Evolutionary conservation across 1,284 basidiomycete genomes (phyloP).

Genomic region (Leccinum solheimii): DNA sequence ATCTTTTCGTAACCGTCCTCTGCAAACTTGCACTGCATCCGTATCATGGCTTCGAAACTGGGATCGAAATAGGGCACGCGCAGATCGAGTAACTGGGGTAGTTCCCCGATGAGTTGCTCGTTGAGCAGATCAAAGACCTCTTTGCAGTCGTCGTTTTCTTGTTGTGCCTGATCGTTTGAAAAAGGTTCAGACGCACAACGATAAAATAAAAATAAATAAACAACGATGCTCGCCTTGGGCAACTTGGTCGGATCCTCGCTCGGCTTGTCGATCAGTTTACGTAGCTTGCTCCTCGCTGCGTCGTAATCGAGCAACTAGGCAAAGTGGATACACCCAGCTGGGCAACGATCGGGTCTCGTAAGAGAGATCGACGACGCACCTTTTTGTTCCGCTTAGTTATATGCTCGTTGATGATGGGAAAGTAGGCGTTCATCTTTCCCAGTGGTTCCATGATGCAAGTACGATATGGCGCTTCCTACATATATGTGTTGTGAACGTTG

Average conservation of each 20-base stretch:
- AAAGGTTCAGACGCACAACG: not conserved
- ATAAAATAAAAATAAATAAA: not conserved
- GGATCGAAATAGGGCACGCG: slow-evolving; percentile 98
- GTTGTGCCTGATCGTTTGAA: slow-evolving; percentile 66
- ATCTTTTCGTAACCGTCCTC: slow-evolving; percentile 99
- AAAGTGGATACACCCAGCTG: not conserved
- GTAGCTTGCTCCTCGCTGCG: slow-evolving; percentile 82
- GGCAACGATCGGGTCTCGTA: not conserved
- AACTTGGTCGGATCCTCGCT: slow-evolving; percentile 91
- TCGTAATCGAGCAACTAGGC: slow-evolving; percentile 92
- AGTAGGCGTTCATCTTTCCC: slow-evolving; percentile 95
- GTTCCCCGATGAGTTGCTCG: slow-evolving; percentile 86
- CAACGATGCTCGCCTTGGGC: slow-evolving; percentile 58
- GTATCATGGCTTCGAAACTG: slow-evolving; percentile 98
- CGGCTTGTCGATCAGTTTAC: slow-evolving; percentile 92
- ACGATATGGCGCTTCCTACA: slow-evolving; percentile 89
- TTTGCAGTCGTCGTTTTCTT: slow-evolving; percentile 92
- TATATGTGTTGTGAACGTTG: not conserved
- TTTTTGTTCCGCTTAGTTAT: slow-evolving; percentile 97
- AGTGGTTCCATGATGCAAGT: slow-evolving; percentile 94
- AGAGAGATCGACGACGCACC: slow-evolving; percentile 44
- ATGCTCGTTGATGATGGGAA: slow-evolving; percentile 92
- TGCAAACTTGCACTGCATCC: slow-evolving; percentile 96
- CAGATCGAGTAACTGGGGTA: slow-evolving; percentile 92
- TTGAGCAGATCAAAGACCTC: slow-evolving; percentile 94